A percentile compares a stretch with the other conserved stretches of the same genome.
These are phyloP conservation scores for Omphalea diandra DNA, from an alignment of 441 rosid species.

Conservation along the genomic window DNA sequence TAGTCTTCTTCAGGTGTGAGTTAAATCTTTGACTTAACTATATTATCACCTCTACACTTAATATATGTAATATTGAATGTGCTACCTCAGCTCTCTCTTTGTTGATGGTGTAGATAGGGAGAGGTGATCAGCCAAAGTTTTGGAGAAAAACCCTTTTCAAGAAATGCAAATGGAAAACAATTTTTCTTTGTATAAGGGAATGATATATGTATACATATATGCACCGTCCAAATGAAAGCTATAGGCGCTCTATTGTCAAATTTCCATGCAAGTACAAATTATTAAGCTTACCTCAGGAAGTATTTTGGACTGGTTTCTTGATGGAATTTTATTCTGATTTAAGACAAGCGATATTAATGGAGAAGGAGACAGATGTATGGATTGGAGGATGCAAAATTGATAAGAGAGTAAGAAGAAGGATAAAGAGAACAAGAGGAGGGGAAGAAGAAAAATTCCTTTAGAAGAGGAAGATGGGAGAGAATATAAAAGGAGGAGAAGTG, in stretches of 20 bases:
- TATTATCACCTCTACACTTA: neutral
- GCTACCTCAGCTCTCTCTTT: neutral
- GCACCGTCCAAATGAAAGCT: too few species aligned
- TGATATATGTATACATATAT: too few species aligned
- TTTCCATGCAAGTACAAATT: too few species aligned
- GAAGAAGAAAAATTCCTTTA: constrained; percentile 16
- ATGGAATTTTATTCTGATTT: too few species aligned
- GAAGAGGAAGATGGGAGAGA: constrained; percentile 31
- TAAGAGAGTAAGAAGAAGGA: constrained; percentile 8
- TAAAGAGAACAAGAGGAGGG: constrained; percentile 8
- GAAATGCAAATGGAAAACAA: neutral
- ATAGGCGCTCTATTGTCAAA: too few species aligned
- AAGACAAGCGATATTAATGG: neutral
- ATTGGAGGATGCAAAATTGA: neutral
- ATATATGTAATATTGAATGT: neutral
- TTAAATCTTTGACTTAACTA: constrained; percentile 14
- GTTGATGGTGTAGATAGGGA: neutral
- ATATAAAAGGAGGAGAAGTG: constrained; percentile 35
- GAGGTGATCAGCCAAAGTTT: neutral
- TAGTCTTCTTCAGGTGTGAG: constrained; percentile 13
- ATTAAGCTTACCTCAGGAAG: too few species aligned
- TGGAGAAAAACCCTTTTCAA: neutral
- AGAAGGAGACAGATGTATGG: neutral
- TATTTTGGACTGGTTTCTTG: too few species aligned
- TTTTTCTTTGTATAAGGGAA: too few species aligned